Percentiles rank a stretch among this genome's conserved stretches.
Conservation (phyloP, 2,329 filamentous ascomycete genomes). For the Penicillium sp. region DNA sequence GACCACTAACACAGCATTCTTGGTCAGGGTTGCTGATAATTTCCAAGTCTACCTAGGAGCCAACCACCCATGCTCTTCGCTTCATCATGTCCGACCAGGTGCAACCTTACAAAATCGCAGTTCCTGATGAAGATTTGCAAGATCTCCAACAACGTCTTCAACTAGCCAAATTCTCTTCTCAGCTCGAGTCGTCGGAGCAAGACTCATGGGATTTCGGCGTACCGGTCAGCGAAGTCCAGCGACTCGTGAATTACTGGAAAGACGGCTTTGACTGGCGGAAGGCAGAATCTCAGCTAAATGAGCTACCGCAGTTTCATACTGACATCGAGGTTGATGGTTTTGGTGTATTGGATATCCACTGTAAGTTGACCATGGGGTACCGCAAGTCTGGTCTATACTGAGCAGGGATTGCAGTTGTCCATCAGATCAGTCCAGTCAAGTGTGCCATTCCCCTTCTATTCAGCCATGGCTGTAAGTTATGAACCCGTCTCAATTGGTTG, state of each 20-base stretch:
- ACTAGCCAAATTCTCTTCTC: conserved; percentile 17
- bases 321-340: conserved; percentile 60
- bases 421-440: conserved; percentile 54
- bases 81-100: conserved; percentile 12
- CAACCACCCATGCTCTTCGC: not conserved
- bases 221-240: conserved; percentile 34
- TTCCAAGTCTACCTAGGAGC: too few relatives aligned
- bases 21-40: too few relatives aligned
- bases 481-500: not conserved
- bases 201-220: conserved; percentile 24
- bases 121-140: conserved; percentile 16
- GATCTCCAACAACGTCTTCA: conserved; percentile 23
- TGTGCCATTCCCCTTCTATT: conserved; percentile 69
- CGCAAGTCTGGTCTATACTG: not conserved
- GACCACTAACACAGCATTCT: too few relatives aligned
- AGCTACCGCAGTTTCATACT: conserved; percentile 61
- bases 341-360: conserved; percentile 63
- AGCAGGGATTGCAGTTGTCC: conserved; percentile 46
- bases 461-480: conserved; percentile 59
- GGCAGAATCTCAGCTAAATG: conserved; percentile 62
- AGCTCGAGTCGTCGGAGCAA: conserved; percentile 20
- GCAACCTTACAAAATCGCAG: conserved; percentile 16
- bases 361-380: conserved; percentile 5
- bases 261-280: conserved; percentile 62
- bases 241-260: conserved; percentile 60